These are phyloP conservation scores for Paecilomyces fulvus DNA, from an alignment of 2,329 filamentous ascomycete species.

Conservation along the genomic window DNA sequence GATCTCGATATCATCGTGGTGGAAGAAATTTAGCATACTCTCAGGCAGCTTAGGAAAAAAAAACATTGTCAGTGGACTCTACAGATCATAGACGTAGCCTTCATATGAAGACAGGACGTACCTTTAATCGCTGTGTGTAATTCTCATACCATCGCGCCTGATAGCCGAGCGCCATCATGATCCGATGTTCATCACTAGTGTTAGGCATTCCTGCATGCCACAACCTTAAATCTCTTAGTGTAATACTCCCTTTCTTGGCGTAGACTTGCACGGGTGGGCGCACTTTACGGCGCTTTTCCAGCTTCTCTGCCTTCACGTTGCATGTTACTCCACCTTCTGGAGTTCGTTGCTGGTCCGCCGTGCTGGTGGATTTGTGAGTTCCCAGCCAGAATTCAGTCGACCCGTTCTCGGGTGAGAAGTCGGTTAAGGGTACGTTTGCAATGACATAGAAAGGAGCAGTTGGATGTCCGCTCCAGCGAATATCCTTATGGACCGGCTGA, in stretches of 20 bases:
- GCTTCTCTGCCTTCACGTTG: constrained; percentile 1
- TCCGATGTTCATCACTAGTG: constrained; percentile 13
- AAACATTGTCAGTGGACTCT: neutral
- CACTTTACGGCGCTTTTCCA: constrained; percentile 13
- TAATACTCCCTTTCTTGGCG: constrained; percentile 17
- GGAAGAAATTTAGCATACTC: neutral
- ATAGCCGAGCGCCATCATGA: constrained; percentile 21
- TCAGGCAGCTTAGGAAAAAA: neutral
- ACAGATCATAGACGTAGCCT: neutral
- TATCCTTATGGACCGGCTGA: constrained; percentile 34
- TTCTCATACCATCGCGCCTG: constrained; percentile 5
- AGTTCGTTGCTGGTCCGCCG: constrained; percentile 22
- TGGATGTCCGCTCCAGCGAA: constrained; percentile 25
- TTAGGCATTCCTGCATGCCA: constrained; percentile 30
- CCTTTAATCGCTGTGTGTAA: neutral
- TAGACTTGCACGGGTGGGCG: constrained; percentile 19
- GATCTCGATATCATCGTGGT: neutral
- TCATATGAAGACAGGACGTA: neutral
- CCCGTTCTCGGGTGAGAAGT: constrained; percentile 27
- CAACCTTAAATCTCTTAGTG: constrained; percentile 20
- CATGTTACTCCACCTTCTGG: constrained; percentile 4
- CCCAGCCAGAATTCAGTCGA: constrained; percentile 37
- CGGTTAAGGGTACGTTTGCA: constrained; percentile 31
- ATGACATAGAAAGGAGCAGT: constrained; percentile 31
- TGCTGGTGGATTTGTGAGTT: constrained; percentile 25